Conservation (phyloP, 2,329 filamentous ascomycete genomes). For the Daldinia sp. region DNA sequence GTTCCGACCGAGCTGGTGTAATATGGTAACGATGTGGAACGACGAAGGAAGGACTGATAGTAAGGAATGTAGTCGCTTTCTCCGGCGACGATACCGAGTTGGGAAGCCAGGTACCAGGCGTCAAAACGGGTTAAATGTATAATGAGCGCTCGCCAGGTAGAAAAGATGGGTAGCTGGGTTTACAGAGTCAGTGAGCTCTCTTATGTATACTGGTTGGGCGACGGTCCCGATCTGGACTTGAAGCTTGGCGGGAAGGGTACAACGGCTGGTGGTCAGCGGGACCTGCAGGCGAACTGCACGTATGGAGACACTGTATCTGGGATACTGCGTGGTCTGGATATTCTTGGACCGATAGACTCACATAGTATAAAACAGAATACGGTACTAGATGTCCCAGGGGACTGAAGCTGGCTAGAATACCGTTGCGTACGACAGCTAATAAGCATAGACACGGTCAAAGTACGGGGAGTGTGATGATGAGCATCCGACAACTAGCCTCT, state of each 20-base stretch:
- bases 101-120: conserved; percentile 1
- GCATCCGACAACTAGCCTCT: conserved; percentile 4
- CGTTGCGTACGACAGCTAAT: conserved; percentile 18
- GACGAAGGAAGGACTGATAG: conserved; percentile 21
- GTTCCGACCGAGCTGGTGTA: no score
- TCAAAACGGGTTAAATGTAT: conserved; percentile 6
- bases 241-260: conserved; percentile 19
- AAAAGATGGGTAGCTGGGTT: conserved; percentile 1
- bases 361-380: background rate
- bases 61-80: conserved; percentile 18
- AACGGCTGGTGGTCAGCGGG: conserved; percentile 23
- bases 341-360: conserved; percentile 15
- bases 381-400: background rate
- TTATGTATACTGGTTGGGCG: conserved; percentile 27
- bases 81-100: conserved; percentile 11
- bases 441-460: conserved; percentile 19
- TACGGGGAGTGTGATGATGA: conserved; percentile 9
- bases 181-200: conserved; percentile 16
- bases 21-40: background rate
- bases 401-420: conserved; percentile 13
- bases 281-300: conserved; percentile 33
- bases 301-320: conserved; percentile 11
- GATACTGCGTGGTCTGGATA: conserved; percentile 9
- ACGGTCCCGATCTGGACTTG: conserved; percentile 26
- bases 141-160: conserved; percentile 9